phyloP scores from a whole-genome alignment of 2,329 filamentous ascomycete species.

The Colletotrichum sp. region DNA sequence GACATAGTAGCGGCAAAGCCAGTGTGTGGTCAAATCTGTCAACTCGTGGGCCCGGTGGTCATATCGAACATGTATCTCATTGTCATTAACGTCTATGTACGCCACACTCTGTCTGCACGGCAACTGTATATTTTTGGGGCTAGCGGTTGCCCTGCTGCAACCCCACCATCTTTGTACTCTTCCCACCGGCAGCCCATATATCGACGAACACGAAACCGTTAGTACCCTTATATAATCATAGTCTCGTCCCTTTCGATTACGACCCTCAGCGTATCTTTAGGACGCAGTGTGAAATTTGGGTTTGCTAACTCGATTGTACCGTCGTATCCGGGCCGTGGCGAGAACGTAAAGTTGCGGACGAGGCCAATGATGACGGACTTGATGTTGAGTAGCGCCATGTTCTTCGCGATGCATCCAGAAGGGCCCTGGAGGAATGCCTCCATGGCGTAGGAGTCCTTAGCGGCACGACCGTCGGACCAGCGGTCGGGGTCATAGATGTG shows the following conservation, averaged over 20 bases:
- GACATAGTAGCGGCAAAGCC: background rate
- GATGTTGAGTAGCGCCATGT: conserved; percentile 18
- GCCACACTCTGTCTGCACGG: background rate
- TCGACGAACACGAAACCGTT: background rate
- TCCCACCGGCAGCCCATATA: background rate
- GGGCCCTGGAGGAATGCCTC: conserved; percentile 27
- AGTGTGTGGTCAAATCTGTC: background rate
- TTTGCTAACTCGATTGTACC: conserved; percentile 11
- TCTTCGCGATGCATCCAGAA: conserved; percentile 19
- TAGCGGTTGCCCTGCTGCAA: background rate
- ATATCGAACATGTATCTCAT: background rate
- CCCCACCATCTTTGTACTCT: background rate
- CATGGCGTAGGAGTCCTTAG: conserved; percentile 28
- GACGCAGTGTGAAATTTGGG: conserved; percentile 20
- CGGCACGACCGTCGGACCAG: conserved; percentile 28
- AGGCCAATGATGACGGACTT: conserved; percentile 20
- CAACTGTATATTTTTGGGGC: background rate
- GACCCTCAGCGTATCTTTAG: conserved; percentile 11
- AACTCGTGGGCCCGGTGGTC: background rate
- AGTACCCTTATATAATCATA: background rate
- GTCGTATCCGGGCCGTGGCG: background rate
- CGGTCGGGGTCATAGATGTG: conserved; percentile 31
- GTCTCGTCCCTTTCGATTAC: background rate
- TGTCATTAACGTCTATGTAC: background rate
- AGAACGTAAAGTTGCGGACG: conserved; percentile 9